Percentiles rank a stretch among this genome's conserved stretches.
phyloP scores from a whole-genome alignment of 2,329 filamentous ascomycete species.

The Sclerotiophoma versabilis region DNA sequence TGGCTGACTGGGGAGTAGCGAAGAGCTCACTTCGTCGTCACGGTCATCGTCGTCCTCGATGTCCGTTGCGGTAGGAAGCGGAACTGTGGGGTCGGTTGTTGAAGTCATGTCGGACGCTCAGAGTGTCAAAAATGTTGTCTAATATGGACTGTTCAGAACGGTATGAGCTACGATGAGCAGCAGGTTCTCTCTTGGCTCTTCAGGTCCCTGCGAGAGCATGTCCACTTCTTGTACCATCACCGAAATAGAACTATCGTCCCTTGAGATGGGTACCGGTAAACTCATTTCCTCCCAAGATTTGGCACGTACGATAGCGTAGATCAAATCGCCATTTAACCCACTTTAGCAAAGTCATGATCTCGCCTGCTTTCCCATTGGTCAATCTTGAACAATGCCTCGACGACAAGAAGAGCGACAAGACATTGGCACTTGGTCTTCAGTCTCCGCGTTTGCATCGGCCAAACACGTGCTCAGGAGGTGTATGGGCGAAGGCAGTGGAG shows the following conservation, averaged over 20 bases:
- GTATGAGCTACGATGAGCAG: neutral
- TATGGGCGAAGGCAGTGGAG: neutral
- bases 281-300: neutral
- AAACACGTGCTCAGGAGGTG: neutral
- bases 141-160: neutral
- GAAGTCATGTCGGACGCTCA: conserved; percentile 11
- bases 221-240: neutral
- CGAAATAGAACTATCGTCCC: neutral
- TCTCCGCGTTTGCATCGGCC: neutral
- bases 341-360: neutral
- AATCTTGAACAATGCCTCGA: neutral
- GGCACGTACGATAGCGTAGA: neutral
- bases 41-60: conserved; percentile 20
- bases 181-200: neutral
- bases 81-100: conserved; percentile 20
- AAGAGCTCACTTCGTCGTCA: conserved; percentile 14
- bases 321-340: no score
- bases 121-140: neutral
- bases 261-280: no score
- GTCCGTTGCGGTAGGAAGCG: conserved; percentile 16
- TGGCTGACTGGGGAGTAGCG: conserved; percentile 1
- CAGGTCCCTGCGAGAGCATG: neutral
- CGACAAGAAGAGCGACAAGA: neutral
- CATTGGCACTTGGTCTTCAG: conserved; percentile 1
- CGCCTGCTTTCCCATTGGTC: neutral